Base-by-base conservation (phyloP, 306 rosid genomes). In the Sechiopsis laciniata region DNA sequence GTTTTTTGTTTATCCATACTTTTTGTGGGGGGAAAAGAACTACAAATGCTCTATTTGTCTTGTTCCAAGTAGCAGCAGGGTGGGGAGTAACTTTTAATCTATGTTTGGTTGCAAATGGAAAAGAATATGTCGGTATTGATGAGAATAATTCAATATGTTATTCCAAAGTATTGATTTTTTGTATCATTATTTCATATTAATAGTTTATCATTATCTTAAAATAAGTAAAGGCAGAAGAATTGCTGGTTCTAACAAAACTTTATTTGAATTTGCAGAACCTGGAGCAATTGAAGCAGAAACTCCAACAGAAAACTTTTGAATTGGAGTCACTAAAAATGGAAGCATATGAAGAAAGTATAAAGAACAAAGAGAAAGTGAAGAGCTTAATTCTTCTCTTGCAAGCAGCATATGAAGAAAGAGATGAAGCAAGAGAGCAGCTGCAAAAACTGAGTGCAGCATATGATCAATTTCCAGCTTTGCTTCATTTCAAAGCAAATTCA, bases 351-450 rank as follows among this genome's bases (percentile, higher is more conserved):
- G 82, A 85, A 68, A 82, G 71, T 71, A 59, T 55, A 42, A 85
- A 76, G 68, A 78, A 58, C 55, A 78, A 76, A 32, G 88, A 82
- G 79, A 78, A 74, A 8, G 22, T 78, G 57, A 78, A 58, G 37
- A 58, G 73, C 17, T 57, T 88, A 14, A 20, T 82, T 2, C 66
- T 74, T 40, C 82, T 82, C 24, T 75, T 93, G 16, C 55, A 82
- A 9, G 53, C 69, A 58, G 84, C 90, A 5, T 57, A 46, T 59
- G 63, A 84, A 70, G 97, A 93, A 65, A 80, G 90, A 78, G 93
- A 87, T 5, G 90, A 90, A 76, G 91, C 93, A 0, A 86, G 75
- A 69, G 63, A 76, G 19, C 85, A 87, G 77, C 78, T 93, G 9
- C 82, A 80, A 8, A 87, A 76, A 17, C 61, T 83, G 7, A 12